A percentile compares a stretch with the other conserved stretches of the same genome.
Evolutionary conservation across 2,329 filamentous ascomycete genomes (phyloP).

Genomic region (Albifimbria verrucaria): DNA sequence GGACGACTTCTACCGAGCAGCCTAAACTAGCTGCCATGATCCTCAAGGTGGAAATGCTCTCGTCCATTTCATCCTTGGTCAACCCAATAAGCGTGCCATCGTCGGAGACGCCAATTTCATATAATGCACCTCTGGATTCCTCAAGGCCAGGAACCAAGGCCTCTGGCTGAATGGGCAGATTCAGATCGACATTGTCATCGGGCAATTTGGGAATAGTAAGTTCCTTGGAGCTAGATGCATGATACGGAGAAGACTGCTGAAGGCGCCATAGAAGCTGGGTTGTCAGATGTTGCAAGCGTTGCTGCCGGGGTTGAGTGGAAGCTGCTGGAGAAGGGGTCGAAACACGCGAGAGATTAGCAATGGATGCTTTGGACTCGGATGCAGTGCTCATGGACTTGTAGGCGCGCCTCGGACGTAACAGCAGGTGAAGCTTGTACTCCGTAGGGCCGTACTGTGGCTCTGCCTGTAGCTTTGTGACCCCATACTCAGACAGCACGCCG

Average conservation of each 20-base stretch:
- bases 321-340: constrained; percentile 32
- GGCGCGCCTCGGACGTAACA: constrained; percentile 72
- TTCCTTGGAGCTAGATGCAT: constrained; percentile 73
- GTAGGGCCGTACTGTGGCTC: constrained; percentile 93
- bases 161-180: constrained; percentile 43
- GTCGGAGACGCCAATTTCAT: constrained; percentile 95
- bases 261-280: constrained; percentile 93
- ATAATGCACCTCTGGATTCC: constrained; percentile 87
- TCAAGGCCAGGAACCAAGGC: constrained; percentile 77
- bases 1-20: constrained; percentile 76
- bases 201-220: constrained; percentile 73
- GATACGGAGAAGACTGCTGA: constrained; percentile 91
- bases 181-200: constrained; percentile 51
- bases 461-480: constrained; percentile 73
- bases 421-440: constrained; percentile 92
- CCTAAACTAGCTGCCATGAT: constrained; percentile 92
- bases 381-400: constrained; percentile 70
- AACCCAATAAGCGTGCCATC: constrained; percentile 88
- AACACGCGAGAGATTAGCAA: background rate
- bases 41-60: constrained; percentile 79
- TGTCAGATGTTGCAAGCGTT: constrained; percentile 84
- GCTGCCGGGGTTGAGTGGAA: constrained; percentile 70
- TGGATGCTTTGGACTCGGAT: constrained; percentile 5
- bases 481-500: constrained; percentile 55
- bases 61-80: constrained; percentile 85